phyloP scores from a whole-genome alignment of 2,329 filamentous ascomycete genomes.

The Nigrograna mackinnonii region DNA sequence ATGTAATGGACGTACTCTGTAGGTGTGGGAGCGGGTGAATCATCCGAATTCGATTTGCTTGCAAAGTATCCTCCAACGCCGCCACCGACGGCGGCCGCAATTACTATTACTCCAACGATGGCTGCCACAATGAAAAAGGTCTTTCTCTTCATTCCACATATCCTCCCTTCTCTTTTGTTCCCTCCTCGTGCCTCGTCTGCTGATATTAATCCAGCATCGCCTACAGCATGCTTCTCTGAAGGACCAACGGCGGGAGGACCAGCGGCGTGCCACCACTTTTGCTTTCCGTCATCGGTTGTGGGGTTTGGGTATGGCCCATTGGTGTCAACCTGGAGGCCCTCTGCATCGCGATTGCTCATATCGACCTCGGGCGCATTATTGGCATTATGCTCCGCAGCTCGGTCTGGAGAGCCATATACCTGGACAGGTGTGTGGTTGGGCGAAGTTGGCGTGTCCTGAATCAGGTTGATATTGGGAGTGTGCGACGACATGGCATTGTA shows the following conservation, averaged over 20 bases:
- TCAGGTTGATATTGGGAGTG: constrained; percentile 8
- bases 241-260: too few species aligned
- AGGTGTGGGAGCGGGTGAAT: too few species aligned
- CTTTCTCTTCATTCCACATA: constrained; percentile 10
- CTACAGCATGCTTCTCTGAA: constrained; percentile 1
- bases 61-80: constrained; percentile 10
- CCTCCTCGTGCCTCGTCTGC: background rate
- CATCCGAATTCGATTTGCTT: too few species aligned
- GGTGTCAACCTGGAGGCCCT: constrained; percentile 12
- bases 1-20: too few species aligned
- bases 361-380: constrained; percentile 6
- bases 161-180: constrained; percentile 1
- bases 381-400: background rate
- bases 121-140: constrained; percentile 10
- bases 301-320: constrained; percentile 11
- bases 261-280: constrained; percentile 2
- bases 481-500: constrained; percentile 1
- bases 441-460: constrained; percentile 3
- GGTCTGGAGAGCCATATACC: background rate
- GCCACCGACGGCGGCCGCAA: constrained; percentile 8
- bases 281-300: constrained; percentile 3
- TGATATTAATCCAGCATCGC: constrained; percentile 3
- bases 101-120: constrained; percentile 2
- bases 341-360: constrained; percentile 4
- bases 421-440: background rate